phyloP scores from a whole-genome alignment of 2,329 filamentous ascomycete genomes.

The Pezicula neosporulosa region DNA sequence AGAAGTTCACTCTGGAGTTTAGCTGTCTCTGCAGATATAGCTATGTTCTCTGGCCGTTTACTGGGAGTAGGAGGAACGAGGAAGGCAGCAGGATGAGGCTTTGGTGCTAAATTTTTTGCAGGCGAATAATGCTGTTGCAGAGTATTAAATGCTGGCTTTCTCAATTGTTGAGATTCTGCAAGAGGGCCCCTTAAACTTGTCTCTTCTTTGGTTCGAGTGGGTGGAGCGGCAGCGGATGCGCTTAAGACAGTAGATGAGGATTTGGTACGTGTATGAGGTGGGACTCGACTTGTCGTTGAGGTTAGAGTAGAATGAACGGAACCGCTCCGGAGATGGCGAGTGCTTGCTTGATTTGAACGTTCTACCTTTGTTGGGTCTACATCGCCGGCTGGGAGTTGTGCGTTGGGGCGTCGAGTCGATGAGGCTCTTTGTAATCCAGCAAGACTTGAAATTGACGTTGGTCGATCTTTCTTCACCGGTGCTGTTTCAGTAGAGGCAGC shows the following conservation, averaged over 20 bases:
- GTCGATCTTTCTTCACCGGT: background rate
- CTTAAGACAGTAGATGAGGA: constrained; percentile 21
- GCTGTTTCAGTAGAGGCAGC: background rate
- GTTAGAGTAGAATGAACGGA: constrained; percentile 17
- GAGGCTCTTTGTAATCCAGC: constrained; percentile 17
- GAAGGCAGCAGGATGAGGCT: constrained; percentile 55
- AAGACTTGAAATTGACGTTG: too few relatives aligned
- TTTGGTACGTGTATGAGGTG: constrained; percentile 21
- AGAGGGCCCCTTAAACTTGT: constrained; percentile 6
- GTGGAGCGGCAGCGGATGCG: constrained; percentile 14
- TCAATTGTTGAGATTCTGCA: constrained; percentile 12
- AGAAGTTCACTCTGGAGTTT: constrained; percentile 62
- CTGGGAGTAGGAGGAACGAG: constrained; percentile 59
- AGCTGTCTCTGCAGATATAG: constrained; percentile 53
- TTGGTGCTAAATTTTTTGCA: constrained; percentile 56
- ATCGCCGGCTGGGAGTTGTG: constrained; percentile 6
- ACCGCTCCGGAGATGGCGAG: constrained; percentile 22
- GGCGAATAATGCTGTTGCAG: constrained; percentile 67
- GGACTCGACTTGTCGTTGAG: constrained; percentile 1
- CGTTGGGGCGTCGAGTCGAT: constrained; percentile 9
- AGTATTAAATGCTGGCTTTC: constrained; percentile 46
- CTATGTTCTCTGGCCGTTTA: constrained; percentile 58
- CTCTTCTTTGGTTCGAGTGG: constrained; percentile 12
- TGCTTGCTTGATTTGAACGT: constrained; percentile 19
- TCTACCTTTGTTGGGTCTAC: constrained; percentile 21